Percentiles rank a stretch among this genome's conserved stretches.
Evolutionary conservation across 108 stramenopile species (phyloP).

Genomic region (Fragilaria radians): DNA sequence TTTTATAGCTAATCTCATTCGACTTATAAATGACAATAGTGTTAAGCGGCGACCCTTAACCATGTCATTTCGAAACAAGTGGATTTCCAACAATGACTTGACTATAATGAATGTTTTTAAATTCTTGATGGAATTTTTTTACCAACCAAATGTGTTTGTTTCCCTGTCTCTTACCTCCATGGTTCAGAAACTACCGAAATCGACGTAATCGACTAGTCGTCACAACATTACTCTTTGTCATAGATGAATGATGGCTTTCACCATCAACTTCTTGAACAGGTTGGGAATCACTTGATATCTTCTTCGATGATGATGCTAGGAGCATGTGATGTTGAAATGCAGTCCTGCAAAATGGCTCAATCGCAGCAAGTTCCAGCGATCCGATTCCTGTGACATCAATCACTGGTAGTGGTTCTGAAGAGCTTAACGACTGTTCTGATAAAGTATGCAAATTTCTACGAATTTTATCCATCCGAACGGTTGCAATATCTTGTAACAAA

Average conservation of each 20-base stretch:
- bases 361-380: constrained; percentile 58
- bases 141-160: too few relatives aligned
- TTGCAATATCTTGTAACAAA: constrained; percentile 58
- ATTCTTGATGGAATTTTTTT: too few relatives aligned
- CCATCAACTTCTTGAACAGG: neutral
- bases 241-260: neutral
- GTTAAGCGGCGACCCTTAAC: too few relatives aligned
- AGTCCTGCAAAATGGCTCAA: constrained; percentile 54
- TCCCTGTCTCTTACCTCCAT: too few relatives aligned
- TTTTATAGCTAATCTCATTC: too few relatives aligned
- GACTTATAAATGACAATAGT: too few relatives aligned
- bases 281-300: neutral
- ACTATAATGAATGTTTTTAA: too few relatives aligned
- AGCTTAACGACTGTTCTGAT: constrained; percentile 29
- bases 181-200: too few relatives aligned
- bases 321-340: constrained; percentile 27
- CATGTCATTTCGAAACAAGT: too few relatives aligned
- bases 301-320: neutral
- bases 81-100: too few relatives aligned
- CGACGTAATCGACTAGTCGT: neutral
- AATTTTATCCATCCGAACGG: constrained; percentile 69
- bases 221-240: neutral
- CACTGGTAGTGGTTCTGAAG: constrained; percentile 11
- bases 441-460: constrained; percentile 65
- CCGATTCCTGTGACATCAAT: constrained; percentile 73